Percentiles rank a stretch among this genome's conserved stretches.
Evolutionary conservation across 371 early-diverging fungal species (phyloP).

Genomic region (Sporodiniella umbellata): DNA sequence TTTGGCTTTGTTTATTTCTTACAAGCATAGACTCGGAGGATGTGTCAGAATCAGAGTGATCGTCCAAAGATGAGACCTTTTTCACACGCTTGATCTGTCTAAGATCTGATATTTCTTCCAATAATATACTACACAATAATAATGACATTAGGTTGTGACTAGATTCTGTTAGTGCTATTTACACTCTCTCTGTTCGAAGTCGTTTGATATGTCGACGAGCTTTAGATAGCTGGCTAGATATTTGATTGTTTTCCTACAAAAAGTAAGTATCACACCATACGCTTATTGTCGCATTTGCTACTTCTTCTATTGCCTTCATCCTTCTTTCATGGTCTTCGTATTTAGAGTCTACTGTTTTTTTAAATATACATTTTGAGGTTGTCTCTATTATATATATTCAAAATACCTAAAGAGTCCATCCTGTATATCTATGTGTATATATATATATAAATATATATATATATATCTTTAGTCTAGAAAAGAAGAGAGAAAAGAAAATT

Average conservation of each 20-base stretch:
- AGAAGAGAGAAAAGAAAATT: too few relatives aligned
- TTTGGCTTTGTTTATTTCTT: neutral
- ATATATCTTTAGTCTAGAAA: too few relatives aligned
- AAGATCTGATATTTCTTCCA: constrained; percentile 18
- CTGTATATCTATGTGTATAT: too few relatives aligned
- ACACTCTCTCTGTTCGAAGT: constrained; percentile 47
- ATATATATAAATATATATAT: too few relatives aligned
- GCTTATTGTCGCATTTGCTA: too few relatives aligned
- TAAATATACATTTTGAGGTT: too few relatives aligned
- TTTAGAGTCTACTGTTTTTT: too few relatives aligned
- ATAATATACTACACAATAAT: constrained; percentile 8
- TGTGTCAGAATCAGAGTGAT: constrained; percentile 22
- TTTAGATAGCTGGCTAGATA: constrained; percentile 8
- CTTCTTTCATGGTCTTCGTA: too few relatives aligned
- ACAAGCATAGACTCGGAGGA: constrained; percentile 22
- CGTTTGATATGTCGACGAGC: constrained; percentile 41
- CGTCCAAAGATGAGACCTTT: neutral
- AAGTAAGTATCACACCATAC: too few relatives aligned
- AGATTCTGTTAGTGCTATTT: constrained; percentile 1
- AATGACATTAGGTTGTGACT: neutral
- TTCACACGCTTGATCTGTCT: constrained; percentile 3
- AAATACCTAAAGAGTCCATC: too few relatives aligned
- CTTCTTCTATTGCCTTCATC: too few relatives aligned
- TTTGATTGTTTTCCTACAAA: constrained; percentile 24
- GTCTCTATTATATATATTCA: too few relatives aligned